phyloP scores from a whole-genome alignment of 495 filamentous ascomycete genomes.

The Neurospora sp. region DNA sequence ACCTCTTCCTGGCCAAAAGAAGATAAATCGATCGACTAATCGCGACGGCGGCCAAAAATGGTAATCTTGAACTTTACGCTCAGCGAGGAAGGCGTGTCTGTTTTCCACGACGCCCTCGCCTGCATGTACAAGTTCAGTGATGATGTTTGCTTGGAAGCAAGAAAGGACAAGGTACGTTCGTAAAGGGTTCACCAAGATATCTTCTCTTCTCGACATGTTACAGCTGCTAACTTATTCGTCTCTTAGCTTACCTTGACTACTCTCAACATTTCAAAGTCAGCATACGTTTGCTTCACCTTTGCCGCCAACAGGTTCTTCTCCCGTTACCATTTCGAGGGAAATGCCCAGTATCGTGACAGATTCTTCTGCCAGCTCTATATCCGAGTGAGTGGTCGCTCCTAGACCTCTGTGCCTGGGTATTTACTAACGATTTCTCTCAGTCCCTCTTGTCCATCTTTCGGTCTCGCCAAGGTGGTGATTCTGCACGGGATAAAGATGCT shows the following conservation, averaged over 20 bases:
- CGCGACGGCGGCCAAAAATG: constrained; percentile 4
- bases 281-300: constrained; percentile 75
- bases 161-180: constrained; percentile 52
- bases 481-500: constrained; percentile 43
- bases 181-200: background rate
- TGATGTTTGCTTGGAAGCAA: constrained; percentile 75
- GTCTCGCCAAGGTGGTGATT: constrained; percentile 26
- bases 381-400: constrained; percentile 20
- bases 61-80: constrained; percentile 66
- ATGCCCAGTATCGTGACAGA: constrained; percentile 33
- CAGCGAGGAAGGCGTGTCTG: constrained; percentile 58
- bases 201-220: background rate
- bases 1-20: background rate
- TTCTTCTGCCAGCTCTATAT: constrained; percentile 40
- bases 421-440: constrained; percentile 18
- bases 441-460: constrained; percentile 36
- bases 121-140: constrained; percentile 93
- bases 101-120: constrained; percentile 71
- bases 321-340: constrained; percentile 53
- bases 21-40: background rate
- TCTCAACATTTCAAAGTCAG: constrained; percentile 87
- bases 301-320: constrained; percentile 70
- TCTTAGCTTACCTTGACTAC: constrained; percentile 67
- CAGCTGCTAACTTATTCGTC: background rate
- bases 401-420: background rate